A percentile compares a stretch with the other conserved stretches of the same genome.
These are phyloP conservation scores for Thermothielavioides terrestris DNA, from an alignment of 495 filamentous ascomycete genomes.

Conservation along the genomic window DNA sequence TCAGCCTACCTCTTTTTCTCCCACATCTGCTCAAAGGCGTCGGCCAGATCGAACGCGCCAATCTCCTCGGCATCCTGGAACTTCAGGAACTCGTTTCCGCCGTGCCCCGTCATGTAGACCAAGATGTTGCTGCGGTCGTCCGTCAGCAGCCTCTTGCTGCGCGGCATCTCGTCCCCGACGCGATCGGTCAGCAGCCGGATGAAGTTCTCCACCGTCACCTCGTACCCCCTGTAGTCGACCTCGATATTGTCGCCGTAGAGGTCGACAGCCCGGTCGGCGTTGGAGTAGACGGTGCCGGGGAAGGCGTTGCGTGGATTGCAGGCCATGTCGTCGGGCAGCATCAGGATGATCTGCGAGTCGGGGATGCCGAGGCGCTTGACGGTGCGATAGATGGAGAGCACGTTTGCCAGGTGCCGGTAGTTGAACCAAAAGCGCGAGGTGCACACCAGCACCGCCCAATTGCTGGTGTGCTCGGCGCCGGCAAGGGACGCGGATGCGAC, in stretches of 20 bases:
- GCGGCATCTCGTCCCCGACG: constrained; percentile 83
- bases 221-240: constrained; percentile 95
- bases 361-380: constrained; percentile 97
- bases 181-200: constrained; percentile 91
- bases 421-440: constrained; percentile 99
- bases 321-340: constrained; percentile 99
- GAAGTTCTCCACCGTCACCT: constrained; percentile 98
- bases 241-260: constrained; percentile 98
- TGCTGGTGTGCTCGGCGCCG: constrained; percentile 80
- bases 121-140: constrained; percentile 93
- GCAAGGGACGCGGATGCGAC: constrained; percentile 33
- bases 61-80: constrained; percentile 99
- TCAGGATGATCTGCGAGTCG: constrained; percentile 97
- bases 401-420: constrained; percentile 96
- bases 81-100: constrained; percentile 97
- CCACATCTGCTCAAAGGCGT: constrained; percentile 99
- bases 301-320: constrained; percentile 98
- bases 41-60: constrained; percentile 87
- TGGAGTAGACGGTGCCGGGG: constrained; percentile 96
- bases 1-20: constrained; percentile 94
- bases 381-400: constrained; percentile 93
- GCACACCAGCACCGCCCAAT: constrained; percentile 96
- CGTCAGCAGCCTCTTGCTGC: constrained; percentile 83
- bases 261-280: constrained; percentile 89
- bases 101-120: constrained; percentile 98